Evolutionary conservation across 140 eudicot species (phyloP).

Genomic region (Stevia rebaudiana): DNA sequence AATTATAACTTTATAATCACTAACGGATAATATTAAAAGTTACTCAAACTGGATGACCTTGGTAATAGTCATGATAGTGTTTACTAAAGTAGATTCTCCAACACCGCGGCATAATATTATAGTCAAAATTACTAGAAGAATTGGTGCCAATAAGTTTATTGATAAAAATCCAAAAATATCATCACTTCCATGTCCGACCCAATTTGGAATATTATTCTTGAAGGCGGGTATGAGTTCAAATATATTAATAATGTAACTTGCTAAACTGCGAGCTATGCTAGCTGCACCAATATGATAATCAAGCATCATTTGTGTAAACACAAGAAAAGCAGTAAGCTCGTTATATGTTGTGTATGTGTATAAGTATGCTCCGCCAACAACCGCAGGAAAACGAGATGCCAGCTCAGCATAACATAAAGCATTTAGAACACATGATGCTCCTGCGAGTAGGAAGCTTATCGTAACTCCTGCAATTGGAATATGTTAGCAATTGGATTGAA

Average conservation of each 20-base stretch:
- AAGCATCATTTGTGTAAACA: constrained; percentile 94
- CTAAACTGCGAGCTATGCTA: constrained; percentile 96
- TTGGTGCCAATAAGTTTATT: constrained; percentile 74
- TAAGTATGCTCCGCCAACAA: constrained; percentile 96
- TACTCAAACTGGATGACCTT: constrained; percentile 45
- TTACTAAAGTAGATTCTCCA: constrained; percentile 79
- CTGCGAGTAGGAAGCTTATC: constrained; percentile 83
- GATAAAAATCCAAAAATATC: constrained; percentile 65
- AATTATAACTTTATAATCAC: not conserved
- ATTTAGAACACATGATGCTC: constrained; percentile 88
- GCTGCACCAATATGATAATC: constrained; percentile 99
- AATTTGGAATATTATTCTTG: constrained; percentile 69
- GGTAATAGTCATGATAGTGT: constrained; percentile 79
- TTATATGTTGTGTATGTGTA: constrained; percentile 92
- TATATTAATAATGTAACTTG: constrained; percentile 61
- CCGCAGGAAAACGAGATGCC: constrained; percentile 94
- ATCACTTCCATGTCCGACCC: constrained; percentile 95
- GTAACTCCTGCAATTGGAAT: constrained; percentile 69
- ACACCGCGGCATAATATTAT: constrained; percentile 73
- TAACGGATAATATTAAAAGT: constrained; percentile 7
- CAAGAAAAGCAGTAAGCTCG: constrained; percentile 98
- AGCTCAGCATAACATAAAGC: constrained; percentile 97
- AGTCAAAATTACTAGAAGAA: constrained; percentile 66
- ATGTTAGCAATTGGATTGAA: not conserved
- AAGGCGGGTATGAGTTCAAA: constrained; percentile 77